Base-by-base conservation (phyloP, 768 basidiomycete genomes). In the Infundibulicybe gibba region DNA sequence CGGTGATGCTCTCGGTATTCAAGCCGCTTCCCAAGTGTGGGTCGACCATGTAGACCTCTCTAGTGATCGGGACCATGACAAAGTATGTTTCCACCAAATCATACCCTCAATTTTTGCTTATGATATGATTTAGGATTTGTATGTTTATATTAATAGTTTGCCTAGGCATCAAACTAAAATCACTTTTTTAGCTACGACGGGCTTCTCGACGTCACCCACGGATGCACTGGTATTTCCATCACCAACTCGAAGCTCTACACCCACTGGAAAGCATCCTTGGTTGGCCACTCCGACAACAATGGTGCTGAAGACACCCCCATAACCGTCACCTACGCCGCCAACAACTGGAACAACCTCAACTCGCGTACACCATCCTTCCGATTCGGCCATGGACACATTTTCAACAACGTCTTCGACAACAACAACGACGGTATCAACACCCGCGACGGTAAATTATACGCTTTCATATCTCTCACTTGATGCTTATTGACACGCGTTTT, bases 341-440 rank as follows among this genome's bases (percentile, higher is more conserved):
- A 76, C 66, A 66, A 65, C 57, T 74, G 63, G 62, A 47, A 38
- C 58, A 66, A 69, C 59, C 58, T 72, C 55, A 71, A 71, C 56
- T 71, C 70, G 19, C 70, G 72, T 42, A 72, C 72, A 3, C 72
- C 71, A 20, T 72, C 71, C 11, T 68, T 73, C 67, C 67, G 72
- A 35, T 73, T 72, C 55, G 72, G 72, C 37, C 66, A 66, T 47
- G 72, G 70, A 25, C 72, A 73, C 61, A 65, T 75, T 50, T 75
- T 65, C 61, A 75, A 73, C 61, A 73, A 72, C 49, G 57, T 69
- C 32, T 72, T 71, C 47, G 69, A 71, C 41, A 56, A 62, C 56
- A 70, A 70, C 58, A 63, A 62, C 50, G 73, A 72, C 49, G 72
- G 72, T 32, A 71, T 74, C 48, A 70, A 70, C 60, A 69, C 70